Evolutionary conservation across 2,329 filamentous ascomycete genomes (phyloP), one percentile per base, ranked within the genome.

Genomic region (Rhexocercosporidium sp.): DNA sequence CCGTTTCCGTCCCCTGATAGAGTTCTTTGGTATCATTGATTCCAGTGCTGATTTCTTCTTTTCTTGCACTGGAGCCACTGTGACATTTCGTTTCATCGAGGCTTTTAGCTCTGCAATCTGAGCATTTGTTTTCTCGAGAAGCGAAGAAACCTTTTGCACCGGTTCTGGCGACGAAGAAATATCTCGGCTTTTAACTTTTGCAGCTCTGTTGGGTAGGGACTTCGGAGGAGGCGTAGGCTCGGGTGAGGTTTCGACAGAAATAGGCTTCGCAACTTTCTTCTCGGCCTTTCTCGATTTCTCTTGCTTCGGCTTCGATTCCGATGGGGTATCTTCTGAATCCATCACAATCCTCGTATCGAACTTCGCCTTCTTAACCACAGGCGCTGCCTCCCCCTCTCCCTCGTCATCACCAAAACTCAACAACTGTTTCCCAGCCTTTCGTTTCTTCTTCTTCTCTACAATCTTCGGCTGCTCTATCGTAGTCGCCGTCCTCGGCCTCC

Each of bases 31-130:
- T 25, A 96, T 91, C 85, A 95, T 87, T 39, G 86, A 84, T 75
- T 94, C 92, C 5, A 95, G 77, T 0, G 88, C 85, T 1, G 90
- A 90, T 74, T 90, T 90, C 74, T 86, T 87, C 70, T 86, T 86
- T 70, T 88, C 84, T 67, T 83, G 81, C 31, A 84, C 82, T 1
- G 83, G 80, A 71, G 82, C 83, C 0, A 78, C 75, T 62, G 85
- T 79, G 29, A 86, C 80, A 25, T 84, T 90, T 39, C 92, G 86
- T 76, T 89, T 91, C 90, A 96, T 93, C 0, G 91, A 94, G 9
- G 91, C 91, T 78, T 94, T 95, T 3, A 96, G 81, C 1, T 90
- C 90, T 4, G 91, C 91, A 63, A 95, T 93, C 74, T 96, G 90
- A 44, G 92, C 91, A 71, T 94, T 94, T 3, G 91, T 92, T 71